Conservation (phyloP, 2,329 filamentous ascomycete genomes). For the Trichoderma atrobrunneum region DNA sequence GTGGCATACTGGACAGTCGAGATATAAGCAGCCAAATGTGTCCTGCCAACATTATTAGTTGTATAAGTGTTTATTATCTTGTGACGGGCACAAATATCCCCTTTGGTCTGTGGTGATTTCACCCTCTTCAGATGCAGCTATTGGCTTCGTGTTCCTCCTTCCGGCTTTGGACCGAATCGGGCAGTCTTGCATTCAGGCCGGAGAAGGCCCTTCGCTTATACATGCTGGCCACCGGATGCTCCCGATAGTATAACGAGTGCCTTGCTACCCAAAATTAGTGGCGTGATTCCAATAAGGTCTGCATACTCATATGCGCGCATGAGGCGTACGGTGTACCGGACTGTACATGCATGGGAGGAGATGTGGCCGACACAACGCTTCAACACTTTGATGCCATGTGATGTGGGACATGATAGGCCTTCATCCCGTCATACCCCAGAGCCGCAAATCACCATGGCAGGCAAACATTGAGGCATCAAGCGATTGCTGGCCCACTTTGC, state of each 20-base stretch:
- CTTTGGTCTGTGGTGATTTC: neutral
- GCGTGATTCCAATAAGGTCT: neutral
- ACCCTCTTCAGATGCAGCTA: neutral
- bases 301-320: neutral
- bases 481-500: neutral
- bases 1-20: neutral
- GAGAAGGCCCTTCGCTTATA: constrained; percentile 10
- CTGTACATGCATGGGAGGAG: neutral
- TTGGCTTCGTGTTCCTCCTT: neutral
- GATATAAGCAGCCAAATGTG: neutral
- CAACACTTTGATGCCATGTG: neutral
- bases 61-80: neutral
- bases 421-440: neutral
- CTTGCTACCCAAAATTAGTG: neutral
- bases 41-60: neutral
- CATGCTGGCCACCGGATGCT: neutral
- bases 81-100: neutral
- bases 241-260: neutral
- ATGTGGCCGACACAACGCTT: neutral
- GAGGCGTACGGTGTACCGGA: neutral
- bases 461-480: neutral
- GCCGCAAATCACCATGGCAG: neutral
- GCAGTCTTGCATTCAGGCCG: neutral
- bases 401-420: neutral
- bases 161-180: neutral